phyloP scores from a whole-genome alignment of 1,284 basidiomycete species.

The Cryptococcus sp. region DNA sequence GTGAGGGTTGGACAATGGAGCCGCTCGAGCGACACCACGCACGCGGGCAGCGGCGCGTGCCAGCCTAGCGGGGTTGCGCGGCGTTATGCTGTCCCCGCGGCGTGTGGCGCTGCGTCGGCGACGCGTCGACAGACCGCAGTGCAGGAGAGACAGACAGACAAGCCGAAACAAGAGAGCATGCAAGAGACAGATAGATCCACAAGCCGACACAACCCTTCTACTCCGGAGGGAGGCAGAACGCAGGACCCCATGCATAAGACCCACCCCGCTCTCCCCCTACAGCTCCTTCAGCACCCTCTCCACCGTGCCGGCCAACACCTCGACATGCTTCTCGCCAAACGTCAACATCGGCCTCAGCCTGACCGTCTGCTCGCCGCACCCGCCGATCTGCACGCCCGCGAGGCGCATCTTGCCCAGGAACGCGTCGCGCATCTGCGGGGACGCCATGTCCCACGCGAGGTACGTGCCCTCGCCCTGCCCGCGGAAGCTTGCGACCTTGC shows the following conservation, averaged over 20 bases:
- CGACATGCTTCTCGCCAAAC: constrained; percentile 52
- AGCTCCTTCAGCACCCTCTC: constrained; percentile 20
- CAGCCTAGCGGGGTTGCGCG: not conserved
- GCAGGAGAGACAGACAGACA: too few species aligned
- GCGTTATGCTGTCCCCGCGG: too few species aligned
- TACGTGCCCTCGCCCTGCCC: constrained; percentile 55
- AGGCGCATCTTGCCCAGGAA: constrained; percentile 51
- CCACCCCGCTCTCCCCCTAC: not conserved
- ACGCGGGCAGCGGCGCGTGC: not conserved
- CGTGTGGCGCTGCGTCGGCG: too few species aligned
- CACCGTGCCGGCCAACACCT: constrained; percentile 39
- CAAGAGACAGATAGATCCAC: too few species aligned
- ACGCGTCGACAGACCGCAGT: too few species aligned
- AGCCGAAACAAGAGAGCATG: too few species aligned
- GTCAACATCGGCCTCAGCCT: constrained; percentile 55
- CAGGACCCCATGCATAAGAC: not conserved
- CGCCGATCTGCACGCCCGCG: constrained; percentile 42
- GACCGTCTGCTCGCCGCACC: constrained; percentile 49
- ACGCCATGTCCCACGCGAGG: constrained; percentile 54
- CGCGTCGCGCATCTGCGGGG: constrained; percentile 47
- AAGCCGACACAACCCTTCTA: too few species aligned
- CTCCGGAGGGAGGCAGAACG: too few species aligned
- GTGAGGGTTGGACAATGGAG: not conserved
- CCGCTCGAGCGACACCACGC: not conserved
- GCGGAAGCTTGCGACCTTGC: constrained; percentile 48